These are phyloP conservation scores for Lasiodiplodia sp. DNA, from an alignment of 2,329 filamentous ascomycete genomes.

Conservation along the genomic window DNA sequence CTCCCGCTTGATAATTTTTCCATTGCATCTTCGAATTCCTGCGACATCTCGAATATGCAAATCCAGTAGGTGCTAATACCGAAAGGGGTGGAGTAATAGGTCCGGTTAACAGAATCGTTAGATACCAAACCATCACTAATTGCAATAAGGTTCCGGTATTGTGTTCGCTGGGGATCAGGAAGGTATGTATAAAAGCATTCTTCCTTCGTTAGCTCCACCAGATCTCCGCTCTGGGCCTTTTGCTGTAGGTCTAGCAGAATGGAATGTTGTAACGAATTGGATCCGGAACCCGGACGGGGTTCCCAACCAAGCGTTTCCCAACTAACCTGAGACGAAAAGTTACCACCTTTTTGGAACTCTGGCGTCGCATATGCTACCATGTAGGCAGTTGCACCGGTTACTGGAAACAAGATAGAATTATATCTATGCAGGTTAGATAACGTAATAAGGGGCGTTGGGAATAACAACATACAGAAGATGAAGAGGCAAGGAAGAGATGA, in stretches of 20 bases:
- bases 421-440: background rate
- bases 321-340: too few relatives aligned
- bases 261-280: too few relatives aligned
- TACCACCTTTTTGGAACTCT: background rate
- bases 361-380: background rate
- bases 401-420: background rate
- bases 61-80: too few relatives aligned
- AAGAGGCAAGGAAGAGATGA: background rate
- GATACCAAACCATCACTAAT: background rate
- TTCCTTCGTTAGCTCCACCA: background rate
- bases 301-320: too few relatives aligned
- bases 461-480: background rate
- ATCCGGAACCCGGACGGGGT: too few relatives aligned
- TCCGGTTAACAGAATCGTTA: background rate
- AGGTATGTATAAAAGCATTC: background rate
- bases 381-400: background rate
- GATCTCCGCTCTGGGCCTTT: background rate
- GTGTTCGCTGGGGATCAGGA: background rate
- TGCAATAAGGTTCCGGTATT: background rate
- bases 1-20: too few relatives aligned
- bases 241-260: background rate
- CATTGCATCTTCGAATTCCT: rapidly evolving
- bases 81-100: background rate
- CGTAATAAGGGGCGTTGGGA: too few relatives aligned
- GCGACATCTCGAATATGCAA: too few relatives aligned